Evolutionary conservation across 2,329 filamentous ascomycete species (phyloP).

Genomic region (Cladophialophora carrionii): DNA sequence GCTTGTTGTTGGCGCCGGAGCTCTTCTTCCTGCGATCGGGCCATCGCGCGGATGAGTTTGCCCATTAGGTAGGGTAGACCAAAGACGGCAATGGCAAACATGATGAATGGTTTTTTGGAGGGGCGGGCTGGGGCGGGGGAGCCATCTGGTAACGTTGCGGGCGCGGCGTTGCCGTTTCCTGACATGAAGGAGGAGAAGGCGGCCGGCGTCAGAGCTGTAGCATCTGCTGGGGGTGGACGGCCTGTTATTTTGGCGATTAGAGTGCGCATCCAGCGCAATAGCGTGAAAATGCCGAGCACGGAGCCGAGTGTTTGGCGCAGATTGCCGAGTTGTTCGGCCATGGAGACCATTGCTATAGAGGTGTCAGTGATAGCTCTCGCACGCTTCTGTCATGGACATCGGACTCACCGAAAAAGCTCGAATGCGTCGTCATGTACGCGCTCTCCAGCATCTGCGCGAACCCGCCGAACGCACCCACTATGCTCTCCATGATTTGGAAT

Average conservation of each 20-base stretch:
- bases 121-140: constrained; percentile 69
- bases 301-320: constrained; percentile 91
- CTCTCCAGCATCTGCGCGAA: constrained; percentile 99
- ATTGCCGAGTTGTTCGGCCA: constrained; percentile 95
- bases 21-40: constrained; percentile 82
- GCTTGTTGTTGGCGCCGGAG: constrained; percentile 54
- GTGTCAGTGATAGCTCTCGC: constrained; percentile 26
- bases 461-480: constrained; percentile 93
- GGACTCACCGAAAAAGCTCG: constrained; percentile 88
- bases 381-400: constrained; percentile 16
- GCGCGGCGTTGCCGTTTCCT: constrained; percentile 51
- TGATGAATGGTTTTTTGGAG: constrained; percentile 91
- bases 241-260: constrained; percentile 91
- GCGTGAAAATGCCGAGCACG: constrained; percentile 89
- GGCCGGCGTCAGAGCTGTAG: constrained; percentile 81
- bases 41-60: constrained; percentile 86
- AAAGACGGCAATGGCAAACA: constrained; percentile 93
- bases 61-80: constrained; percentile 96
- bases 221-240: constrained; percentile 83
- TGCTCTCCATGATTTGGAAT: constrained; percentile 97
- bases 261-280: constrained; percentile 93
- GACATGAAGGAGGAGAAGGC: constrained; percentile 90
- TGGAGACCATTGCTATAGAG: constrained; percentile 84
- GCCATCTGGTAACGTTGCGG: constrained; percentile 64
- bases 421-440: constrained; percentile 99